These are phyloP conservation scores for Dendrocalamus sinicus DNA, from an alignment of 176 grass and related monocot species.

Conservation along the genomic window DNA sequence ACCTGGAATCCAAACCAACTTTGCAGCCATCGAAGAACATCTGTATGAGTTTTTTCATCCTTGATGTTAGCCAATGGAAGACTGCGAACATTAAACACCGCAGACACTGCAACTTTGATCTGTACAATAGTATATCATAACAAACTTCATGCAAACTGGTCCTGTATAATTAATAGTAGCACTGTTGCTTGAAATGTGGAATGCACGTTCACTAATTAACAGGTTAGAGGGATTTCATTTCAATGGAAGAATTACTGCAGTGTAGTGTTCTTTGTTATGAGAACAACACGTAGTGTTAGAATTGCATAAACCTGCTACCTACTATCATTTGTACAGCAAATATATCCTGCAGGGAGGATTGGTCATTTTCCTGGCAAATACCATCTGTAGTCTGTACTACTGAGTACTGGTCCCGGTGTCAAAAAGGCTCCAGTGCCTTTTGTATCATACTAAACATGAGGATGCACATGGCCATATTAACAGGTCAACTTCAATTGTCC, in stretches of 20 bases:
- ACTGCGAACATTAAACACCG: constrained; percentile 77
- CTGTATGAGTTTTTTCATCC: constrained; percentile 58
- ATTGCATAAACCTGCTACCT: constrained; percentile 7
- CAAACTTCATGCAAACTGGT: constrained; percentile 17
- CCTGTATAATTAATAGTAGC: constrained; percentile 17
- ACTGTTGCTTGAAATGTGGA: not conserved
- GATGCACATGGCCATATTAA: constrained; percentile 1
- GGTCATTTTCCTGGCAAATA: constrained; percentile 17
- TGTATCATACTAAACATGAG: constrained; percentile 35
- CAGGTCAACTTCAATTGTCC: not conserved
- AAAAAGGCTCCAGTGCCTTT: not conserved
- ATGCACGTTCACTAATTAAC: constrained; percentile 1
- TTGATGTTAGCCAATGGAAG: constrained; percentile 63
- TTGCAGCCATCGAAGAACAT: constrained; percentile 86
- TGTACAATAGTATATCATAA: constrained; percentile 42
- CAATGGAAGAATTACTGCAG: not conserved
- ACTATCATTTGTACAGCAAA: constrained; percentile 28
- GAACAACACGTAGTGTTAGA: not conserved
- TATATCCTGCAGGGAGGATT: not conserved
- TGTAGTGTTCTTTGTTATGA: not conserved
- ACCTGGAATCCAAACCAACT: constrained; percentile 98
- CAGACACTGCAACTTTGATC: constrained; percentile 79
- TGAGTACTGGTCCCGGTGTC: not conserved
- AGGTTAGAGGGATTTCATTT: not conserved
- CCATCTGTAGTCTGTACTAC: constrained; percentile 1